These are phyloP conservation scores for Petrea volubilis DNA, from an alignment of 257 asterid species.

Conservation along the genomic window DNA sequence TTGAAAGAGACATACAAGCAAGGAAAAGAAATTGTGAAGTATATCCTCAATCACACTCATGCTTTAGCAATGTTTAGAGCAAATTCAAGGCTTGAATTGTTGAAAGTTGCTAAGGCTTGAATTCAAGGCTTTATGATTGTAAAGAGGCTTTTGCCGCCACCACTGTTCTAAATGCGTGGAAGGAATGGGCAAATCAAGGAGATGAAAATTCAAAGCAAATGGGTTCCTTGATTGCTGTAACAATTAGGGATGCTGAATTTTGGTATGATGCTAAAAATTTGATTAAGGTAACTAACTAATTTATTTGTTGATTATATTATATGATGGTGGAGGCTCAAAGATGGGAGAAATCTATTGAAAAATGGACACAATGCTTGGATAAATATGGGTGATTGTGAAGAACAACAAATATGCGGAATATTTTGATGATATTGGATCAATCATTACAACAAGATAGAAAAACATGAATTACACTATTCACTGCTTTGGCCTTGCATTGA, in stretches of 20 bases:
- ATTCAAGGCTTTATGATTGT: background rate
- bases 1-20: background rate
- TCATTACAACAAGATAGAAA: background rate
- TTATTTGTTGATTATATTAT: background rate
- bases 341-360: no score
- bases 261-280: background rate
- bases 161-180: background rate
- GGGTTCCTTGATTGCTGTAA: background rate
- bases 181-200: background rate
- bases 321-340: background rate
- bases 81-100: no score
- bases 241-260: no score
- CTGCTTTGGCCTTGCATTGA: slow-evolving; percentile 14
- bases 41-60: background rate
- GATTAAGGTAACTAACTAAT: background rate
- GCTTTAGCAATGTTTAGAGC: background rate
- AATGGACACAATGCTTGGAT: background rate
- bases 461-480: no score
- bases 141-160: background rate
- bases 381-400: background rate
- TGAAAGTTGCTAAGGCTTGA: slow-evolving; percentile 13
- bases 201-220: background rate
- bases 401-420: background rate
- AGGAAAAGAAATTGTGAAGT: slow-evolving; percentile 10
- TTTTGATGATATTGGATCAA: background rate